Evolutionary conservation across 2,329 filamentous ascomycete genomes (phyloP), one percentile per base, ranked within the genome.

Genomic region (Xylaria sp.): DNA sequence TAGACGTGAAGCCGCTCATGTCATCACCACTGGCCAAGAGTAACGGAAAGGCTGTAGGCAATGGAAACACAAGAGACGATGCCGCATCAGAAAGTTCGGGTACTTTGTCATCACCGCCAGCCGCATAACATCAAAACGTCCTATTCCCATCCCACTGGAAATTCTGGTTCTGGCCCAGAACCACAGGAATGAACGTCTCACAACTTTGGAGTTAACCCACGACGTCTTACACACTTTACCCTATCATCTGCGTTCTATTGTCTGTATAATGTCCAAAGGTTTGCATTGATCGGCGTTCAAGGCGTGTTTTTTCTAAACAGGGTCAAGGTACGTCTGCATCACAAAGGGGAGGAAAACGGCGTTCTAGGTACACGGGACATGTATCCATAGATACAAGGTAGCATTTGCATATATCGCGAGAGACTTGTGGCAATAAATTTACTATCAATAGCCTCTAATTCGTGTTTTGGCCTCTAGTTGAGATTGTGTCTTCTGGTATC

Each of bases 51-150:
- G 81, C 63, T 5, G 69, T 58, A 25, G 62, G 63, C 39, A 70
- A 60, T 50, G 75, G 73, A 20, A 69, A 71, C 55, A 69, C 68
- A 50, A 72, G 62, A 54, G 82, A 82, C 20, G 87, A 88, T 56
- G 83, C 80, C 51, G 85, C 84, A 70, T 88, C 86, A 18, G 87
- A 89, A 74, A 88, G 86, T 50, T 88, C 86, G 0, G 87, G 84
- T 20, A 85, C 85, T 0, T 76, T 88, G 68, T 89, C 87, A 0
- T 88, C 87, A 18, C 87, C 87, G 20, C 85, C 85, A 2, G 77
- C 73, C 56, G 73, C 75, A 70, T 77, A 72, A 70, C 59, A 50
- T 20, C n/a, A 62, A 39, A 13, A 37, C 23, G 3, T 55, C 39
- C 34, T 9, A 13, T 51, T 55, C 39, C 34, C 13, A 13, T 51